Evolutionary conservation across 352 stramenopile genomes (phyloP), one percentile per base, ranked within the genome.

Genomic region (Phytophthora vignae): DNA sequence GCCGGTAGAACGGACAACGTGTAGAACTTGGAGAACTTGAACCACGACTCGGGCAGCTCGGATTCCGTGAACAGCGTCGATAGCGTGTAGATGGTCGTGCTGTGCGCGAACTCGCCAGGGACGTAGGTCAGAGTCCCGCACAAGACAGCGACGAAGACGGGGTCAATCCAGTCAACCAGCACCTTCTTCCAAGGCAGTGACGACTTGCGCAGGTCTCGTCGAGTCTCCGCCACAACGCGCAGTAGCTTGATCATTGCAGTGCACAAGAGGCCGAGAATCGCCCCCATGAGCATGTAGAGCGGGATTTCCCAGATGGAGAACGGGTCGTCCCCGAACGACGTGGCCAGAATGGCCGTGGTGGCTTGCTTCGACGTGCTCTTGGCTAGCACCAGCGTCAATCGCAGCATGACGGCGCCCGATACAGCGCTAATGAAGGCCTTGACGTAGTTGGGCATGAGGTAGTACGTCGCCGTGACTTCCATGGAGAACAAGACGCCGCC

Each of bases 401-500:
- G 78, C 6, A 93, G 71, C 81, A 92, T 91, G 1, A 95, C 44
- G 1, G 89, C 72, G 6, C 83, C 89, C 1, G 83, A 81, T 3
- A 95, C 83, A 2, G 89, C 89, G 55, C 83, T 90, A 60, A 96
- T 85, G 67, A 96, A 96, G 2, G 82, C 84, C 73, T 92, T 92
- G 74, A 91, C 87, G 75, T 94, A 96, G 79, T 94, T 94, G 29
- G 83, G 90, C 57, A 93, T 89, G 64, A 94, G 73, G 67, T 93
- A 94, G 74, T 92, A 95, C 2, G 88, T 94, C 12, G 85, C 75
- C 0, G 86, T 94, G 36, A 98, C 92, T 60, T 98, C 95, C 69
- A 98, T 97, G 2, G 85, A 96, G 79, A 98, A 98, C 29, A 98
- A 74, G 8, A 98, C 95, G 11, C 93, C 94, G 11, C 94, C 95